Evolutionary conservation across 2,329 filamentous ascomycete species (phyloP), one percentile per base, ranked within the genome.

Genomic region (Sclerotinia trifoliorum): DNA sequence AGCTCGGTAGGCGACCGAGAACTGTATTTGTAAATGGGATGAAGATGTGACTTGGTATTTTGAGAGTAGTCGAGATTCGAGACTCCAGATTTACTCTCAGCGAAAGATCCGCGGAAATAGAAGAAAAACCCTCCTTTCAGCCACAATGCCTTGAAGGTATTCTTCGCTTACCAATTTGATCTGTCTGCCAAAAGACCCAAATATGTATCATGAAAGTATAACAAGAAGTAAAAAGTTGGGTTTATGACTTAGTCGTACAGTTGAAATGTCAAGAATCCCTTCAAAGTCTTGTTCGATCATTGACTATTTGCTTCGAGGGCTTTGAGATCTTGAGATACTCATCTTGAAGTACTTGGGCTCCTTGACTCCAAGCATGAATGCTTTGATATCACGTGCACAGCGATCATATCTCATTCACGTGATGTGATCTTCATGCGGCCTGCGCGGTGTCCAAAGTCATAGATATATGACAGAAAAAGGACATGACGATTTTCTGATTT

Each of bases 401-500:
- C 29, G 29, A n/a, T 29, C 32, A 39, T 21, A 19, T 7, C 3
- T 1, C 2, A 6, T 6, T 1, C 62, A 65, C 51, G 51, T 57
- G 62, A 19, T 15, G 0, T 2, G 5, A n/a, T 65, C 46, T 55
- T 8, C 62, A 65, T 57, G 62, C 39, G 62, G 62, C 62, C 62
- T 46, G n/a, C 26, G 11, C 19, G 26, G 26, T 35, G 42, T 32
- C 44, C 39, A 7, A 35, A 55, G 26, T 19, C n/a, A 60, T 29
- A 29, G 29, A 29, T 29, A 29, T 60, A 5, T n/a, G 13, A 32
- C 19, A 48, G 42, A 17, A 46, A 46, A 32, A 32, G 2, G 26
- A 32, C 2, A 4, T 21, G 35, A 39, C 17, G 6, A 35, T 26
- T 29, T 29, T 29, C 29, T 29, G n/a, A n/a, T n/a, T n/a, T n/a